phyloP scores from a whole-genome alignment of 179 eudicot genomes.

The Dionaea muscipula region DNA sequence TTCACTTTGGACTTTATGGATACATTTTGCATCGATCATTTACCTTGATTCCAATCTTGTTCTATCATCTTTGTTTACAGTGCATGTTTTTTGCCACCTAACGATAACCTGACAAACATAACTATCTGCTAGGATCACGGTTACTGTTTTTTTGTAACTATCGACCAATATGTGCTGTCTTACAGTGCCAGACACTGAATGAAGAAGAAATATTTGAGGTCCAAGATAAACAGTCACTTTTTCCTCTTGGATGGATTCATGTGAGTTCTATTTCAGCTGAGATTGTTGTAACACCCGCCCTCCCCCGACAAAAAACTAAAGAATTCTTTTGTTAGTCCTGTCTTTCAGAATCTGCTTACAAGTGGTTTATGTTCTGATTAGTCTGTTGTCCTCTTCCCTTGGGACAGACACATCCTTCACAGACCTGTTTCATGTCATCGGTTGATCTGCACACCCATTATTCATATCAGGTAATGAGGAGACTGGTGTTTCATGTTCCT shows the following conservation, averaged over 20 bases:
- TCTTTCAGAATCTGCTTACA: neutral
- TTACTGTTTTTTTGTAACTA: neutral
- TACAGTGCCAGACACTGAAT: conserved; percentile 79
- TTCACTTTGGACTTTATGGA: no score
- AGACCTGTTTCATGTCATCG: conserved; percentile 98
- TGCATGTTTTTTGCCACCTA: no score
- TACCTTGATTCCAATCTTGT: no score
- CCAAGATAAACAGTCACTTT: conserved; percentile 76
- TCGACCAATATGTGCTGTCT: neutral
- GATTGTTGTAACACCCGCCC: neutral
- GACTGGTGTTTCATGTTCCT: neutral
- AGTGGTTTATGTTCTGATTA: neutral
- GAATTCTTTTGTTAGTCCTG: no score
- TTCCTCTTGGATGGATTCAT: conserved; percentile 97
- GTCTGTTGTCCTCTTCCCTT: conserved; percentile 4
- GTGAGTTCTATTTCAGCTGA: conserved; percentile 33
- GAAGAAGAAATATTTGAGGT: conserved; percentile 96
- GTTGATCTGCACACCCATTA: conserved; percentile 98
- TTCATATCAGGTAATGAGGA: conserved; percentile 74
- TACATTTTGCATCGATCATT: no score
- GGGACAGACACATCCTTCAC: conserved; percentile 91
- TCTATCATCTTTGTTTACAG: no score
- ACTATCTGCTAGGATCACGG: no score
- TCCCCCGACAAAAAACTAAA: no score
- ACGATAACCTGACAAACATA: neutral